A percentile compares a stretch with the other conserved stretches of the same genome.
phyloP scores from a whole-genome alignment of 2,329 filamentous ascomycete species.

The Calonectria montana region DNA sequence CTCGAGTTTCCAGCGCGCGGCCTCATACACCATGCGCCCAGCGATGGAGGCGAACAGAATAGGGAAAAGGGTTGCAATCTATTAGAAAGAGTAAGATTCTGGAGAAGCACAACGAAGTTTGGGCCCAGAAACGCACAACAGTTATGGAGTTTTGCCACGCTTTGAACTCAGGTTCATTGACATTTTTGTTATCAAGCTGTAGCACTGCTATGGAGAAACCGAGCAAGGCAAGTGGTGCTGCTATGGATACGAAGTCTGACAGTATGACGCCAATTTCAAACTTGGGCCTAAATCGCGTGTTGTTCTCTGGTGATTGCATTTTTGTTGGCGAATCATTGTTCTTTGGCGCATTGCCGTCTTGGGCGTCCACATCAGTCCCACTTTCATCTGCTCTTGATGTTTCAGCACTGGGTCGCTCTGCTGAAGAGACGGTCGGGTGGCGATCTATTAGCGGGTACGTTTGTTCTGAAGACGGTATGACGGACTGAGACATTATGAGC shows the following conservation, averaged over 20 bases:
- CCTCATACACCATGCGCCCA: constrained; percentile 22
- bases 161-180: not conserved
- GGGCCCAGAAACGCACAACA: not conserved
- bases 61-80: constrained; percentile 22
- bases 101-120: not conserved
- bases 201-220: not conserved
- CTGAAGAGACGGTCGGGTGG: no score
- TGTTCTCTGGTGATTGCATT: not conserved
- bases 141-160: not conserved
- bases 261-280: not conserved
- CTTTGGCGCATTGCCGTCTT: not conserved
- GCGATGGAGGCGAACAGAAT: constrained; percentile 27
- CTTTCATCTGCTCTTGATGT: not conserved
- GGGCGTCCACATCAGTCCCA: not conserved
- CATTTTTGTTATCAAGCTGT: not conserved
- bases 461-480: not conserved
- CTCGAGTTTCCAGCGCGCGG: constrained; percentile 23
- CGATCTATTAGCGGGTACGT: not conserved
- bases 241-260: not conserved
- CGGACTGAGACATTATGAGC: not conserved
- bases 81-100: not conserved
- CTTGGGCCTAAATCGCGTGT: not conserved
- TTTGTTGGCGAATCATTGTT: not conserved
- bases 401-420: not conserved
- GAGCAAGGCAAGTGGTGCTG: not conserved